A percentile compares a stretch with the other conserved stretches of the same genome.
Evolutionary conservation across 108 stramenopile species (phyloP).

Genomic region (Cyclotella cryptica): DNA sequence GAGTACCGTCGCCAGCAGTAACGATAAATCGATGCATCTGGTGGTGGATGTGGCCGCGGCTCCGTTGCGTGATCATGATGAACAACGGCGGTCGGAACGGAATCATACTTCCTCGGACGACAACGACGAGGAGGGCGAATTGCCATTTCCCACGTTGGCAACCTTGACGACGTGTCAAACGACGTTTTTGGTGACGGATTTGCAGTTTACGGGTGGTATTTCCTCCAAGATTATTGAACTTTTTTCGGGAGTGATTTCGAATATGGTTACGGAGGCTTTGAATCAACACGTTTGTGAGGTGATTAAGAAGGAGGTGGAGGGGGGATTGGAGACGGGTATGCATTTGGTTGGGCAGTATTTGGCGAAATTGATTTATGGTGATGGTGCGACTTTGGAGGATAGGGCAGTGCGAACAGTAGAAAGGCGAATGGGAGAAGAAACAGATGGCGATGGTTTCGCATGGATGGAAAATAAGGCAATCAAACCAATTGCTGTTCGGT

Average conservation of each 20-base stretch:
- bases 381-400: background rate
- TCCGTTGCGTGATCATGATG: constrained; percentile 4
- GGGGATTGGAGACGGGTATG: constrained; percentile 11
- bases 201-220: constrained; percentile 70
- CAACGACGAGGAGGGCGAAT: background rate
- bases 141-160: constrained; percentile 29
- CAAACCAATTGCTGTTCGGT: constrained; percentile 16
- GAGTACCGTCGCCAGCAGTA: constrained; percentile 3
- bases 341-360: constrained; percentile 34
- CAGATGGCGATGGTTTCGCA: background rate
- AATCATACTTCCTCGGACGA: background rate
- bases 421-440: too few species aligned
- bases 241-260: constrained; percentile 64
- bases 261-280: constrained; percentile 53
- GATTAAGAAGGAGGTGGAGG: constrained; percentile 38
- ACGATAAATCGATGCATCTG: background rate
- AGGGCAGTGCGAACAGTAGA: background rate
- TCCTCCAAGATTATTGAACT: constrained; percentile 71
- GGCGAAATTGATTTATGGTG: constrained; percentile 24
- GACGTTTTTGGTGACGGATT: constrained; percentile 18
- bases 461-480: background rate
- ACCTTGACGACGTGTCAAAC: constrained; percentile 24
- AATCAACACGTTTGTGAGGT: constrained; percentile 58
- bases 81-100: background rate
- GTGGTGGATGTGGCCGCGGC: constrained; percentile 20